Evolutionary conservation across 2,329 filamentous ascomycete genomes (phyloP).

Genomic region (Cadophora gregata): DNA sequence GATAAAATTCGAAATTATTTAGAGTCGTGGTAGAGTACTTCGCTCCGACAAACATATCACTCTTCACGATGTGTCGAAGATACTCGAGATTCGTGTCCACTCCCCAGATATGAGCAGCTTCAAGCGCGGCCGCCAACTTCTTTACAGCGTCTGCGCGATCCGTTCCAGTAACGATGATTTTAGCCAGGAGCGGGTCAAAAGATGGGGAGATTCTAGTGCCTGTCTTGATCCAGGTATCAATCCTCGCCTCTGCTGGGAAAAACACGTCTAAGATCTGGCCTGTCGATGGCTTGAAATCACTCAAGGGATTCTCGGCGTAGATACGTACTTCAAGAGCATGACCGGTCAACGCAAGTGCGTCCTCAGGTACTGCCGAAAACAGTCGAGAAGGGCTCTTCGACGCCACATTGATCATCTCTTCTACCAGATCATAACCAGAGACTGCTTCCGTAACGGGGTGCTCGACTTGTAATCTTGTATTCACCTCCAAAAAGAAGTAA

Average conservation of each 20-base stretch:
- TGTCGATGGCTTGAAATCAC: conserved; percentile 13
- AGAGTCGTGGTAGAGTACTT: conserved; percentile 15
- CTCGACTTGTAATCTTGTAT: conserved; percentile 21
- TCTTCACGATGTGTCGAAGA: conserved; percentile 13
- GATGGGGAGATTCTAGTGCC: conserved; percentile 12
- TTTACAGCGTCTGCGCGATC: conserved; percentile 11
- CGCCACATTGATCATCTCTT: conserved; percentile 19
- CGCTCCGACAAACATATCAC: conserved; percentile 2
- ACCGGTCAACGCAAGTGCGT: neutral
- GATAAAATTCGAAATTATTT: conserved; percentile 14
- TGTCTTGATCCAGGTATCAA: conserved; percentile 15
- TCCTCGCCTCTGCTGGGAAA: conserved; percentile 3
- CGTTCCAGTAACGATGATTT: conserved; percentile 13
- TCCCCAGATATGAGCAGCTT: conserved; percentile 6
- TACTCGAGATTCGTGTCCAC: conserved; percentile 17
- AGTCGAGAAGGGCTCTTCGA: conserved; percentile 7
- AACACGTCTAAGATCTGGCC: conserved; percentile 5
- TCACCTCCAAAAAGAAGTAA: conserved; percentile 22
- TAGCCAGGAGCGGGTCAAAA: conserved; percentile 17
- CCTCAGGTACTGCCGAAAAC: neutral
- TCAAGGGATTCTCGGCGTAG: conserved; percentile 18
- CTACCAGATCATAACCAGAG: conserved; percentile 16
- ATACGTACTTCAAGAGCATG: conserved; percentile 21
- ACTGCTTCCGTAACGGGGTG: conserved; percentile 19
- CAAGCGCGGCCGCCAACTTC: conserved; percentile 4